A percentile compares a stretch with the other conserved stretches of the same genome.
phyloP scores from a whole-genome alignment of 1,139 yeast genomes.

The Kluyveromyces marxianus region DNA sequence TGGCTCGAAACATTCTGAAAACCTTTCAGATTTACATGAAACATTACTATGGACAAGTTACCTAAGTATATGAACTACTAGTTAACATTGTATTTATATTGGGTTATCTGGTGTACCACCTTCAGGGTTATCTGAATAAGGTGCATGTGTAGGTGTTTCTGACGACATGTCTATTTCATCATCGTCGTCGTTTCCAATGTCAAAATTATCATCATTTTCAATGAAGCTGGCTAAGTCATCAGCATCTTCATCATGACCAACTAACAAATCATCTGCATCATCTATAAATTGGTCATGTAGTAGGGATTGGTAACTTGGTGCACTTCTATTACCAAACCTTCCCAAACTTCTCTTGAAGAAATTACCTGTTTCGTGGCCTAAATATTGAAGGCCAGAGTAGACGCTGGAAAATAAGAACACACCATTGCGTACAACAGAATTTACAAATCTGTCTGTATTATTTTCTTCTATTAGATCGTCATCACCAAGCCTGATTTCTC shows the following conservation, averaged over 20 bases:
- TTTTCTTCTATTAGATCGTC: constrained; percentile 63
- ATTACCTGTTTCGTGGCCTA: constrained; percentile 12
- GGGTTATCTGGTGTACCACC: background rate
- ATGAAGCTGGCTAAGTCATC: constrained; percentile 27
- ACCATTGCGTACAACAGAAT: constrained; percentile 53
- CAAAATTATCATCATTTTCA: constrained; percentile 27
- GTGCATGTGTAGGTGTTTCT: constrained; percentile 7
- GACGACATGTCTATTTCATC: background rate
- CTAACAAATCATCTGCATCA: constrained; percentile 30
- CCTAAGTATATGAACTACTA: too few relatives aligned
- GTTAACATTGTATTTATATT: background rate
- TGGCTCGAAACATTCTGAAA: too few relatives aligned
- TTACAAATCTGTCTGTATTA: constrained; percentile 54
- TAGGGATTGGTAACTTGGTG: constrained; percentile 29
- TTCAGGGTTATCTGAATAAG: constrained; percentile 12
- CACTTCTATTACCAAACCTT: constrained; percentile 20
- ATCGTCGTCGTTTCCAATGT: constrained; percentile 24
- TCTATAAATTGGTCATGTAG: constrained; percentile 29
- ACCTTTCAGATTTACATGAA: too few relatives aligned
- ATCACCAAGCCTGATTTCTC: constrained; percentile 80
- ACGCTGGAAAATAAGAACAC: constrained; percentile 38
- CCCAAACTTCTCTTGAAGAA: constrained; percentile 12
- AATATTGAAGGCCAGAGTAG: constrained; percentile 13
- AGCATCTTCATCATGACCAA: constrained; percentile 33
- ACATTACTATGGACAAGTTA: too few relatives aligned